Evolutionary conservation across 1,284 basidiomycete species (phyloP), one percentile per base, ranked within the genome.

Genomic region (Ustilago loliicola): DNA sequence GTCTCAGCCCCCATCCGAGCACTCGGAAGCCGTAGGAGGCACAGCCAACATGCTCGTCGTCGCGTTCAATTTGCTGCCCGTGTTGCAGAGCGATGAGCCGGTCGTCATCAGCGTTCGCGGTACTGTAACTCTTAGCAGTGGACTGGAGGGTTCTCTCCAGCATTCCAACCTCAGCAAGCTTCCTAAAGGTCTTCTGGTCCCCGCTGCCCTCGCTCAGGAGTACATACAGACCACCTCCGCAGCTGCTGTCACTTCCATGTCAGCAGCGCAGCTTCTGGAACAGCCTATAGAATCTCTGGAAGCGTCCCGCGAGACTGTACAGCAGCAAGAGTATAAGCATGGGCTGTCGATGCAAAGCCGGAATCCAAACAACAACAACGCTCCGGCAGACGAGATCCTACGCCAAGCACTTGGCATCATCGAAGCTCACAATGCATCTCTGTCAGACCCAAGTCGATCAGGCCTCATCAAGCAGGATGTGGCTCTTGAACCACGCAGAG

Each of bases 401-500:
- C 56, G 65, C 2, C 61, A 65, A 42, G 71, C 71, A 23, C 71
- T 73, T 15, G 71, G 65, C 1, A 61, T 73, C 53, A 73, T 73
- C 23, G 57, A 61, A 29, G 71, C 71, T 9, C 66, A 73, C 54
- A 61, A 68, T 40, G 65, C 63, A 29, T 50, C 61, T 1, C 30
- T 63, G 47, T 32, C 45, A 2, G 34, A 60, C 29, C n/a, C 38
- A 3, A 36, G 36, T 5, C 45, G 34, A 11, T 45, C 19, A 45
- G n/a, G 11, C 19, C n/a, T 21, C 21, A 8, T n/a, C n/a, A 23
- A 45, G 42, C n/a, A 25, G 32, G 25, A 17, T 38, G 3, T 15
- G 36, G 8, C 54, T 19, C 15, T n/a, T 21, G 25, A 38, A 29
- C 0, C 56, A 8, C 40, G 25, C 7, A 13, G 11, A 56, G 36